Evolutionary conservation across 768 basidiomycete species (phyloP), one percentile per base, ranked within the genome.

Genomic region (Xanthoconium purpureum): DNA sequence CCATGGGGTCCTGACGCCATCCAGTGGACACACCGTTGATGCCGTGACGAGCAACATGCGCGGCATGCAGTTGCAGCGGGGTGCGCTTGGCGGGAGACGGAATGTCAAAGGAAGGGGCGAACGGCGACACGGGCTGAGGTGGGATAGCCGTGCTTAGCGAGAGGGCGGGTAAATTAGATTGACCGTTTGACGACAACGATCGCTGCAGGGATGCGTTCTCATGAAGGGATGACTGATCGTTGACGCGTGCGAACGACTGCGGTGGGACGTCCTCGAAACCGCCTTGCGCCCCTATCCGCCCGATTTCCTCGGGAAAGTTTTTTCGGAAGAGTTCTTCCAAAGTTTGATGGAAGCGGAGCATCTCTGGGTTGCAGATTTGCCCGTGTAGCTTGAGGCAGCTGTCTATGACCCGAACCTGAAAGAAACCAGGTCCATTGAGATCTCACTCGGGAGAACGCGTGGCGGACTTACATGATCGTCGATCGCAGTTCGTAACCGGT

Each of bases 291-390:
- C 78, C 80, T 45, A 94, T 74, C 5, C 88, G 83, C 48, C 81
- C 80, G 44, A 94, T 88, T 67, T 94, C 91, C 37, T 93, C 91
- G 5, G 82, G 72, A 74, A 91, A 94, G 65, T 91, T 91, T 71
- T 88, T 90, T 53, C 77, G 81, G 78, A 92, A 94, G 72, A 94
- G 88, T 58, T 81, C 85, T 68, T 91, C 87, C 44, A 98, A 77
- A 0, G 92, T 93, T 56, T 88, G 86, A 67, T 98, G 95, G 80
- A 98, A 98, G 6, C 85, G 82, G n/a, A 88, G 74, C 81, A 97
- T 96, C 69, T 94, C 93, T 13, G 84, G 81, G 0, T 91, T 84
- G 67, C 93, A 94, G 32, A 96, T 74, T 44, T 84, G 79, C 3
- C 84, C 85, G 67, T 98, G 94, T 6, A 98, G 79, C 62, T 83